Conservation (phyloP, 2,329 filamentous ascomycete species). For the Beauveria varroae region DNA sequence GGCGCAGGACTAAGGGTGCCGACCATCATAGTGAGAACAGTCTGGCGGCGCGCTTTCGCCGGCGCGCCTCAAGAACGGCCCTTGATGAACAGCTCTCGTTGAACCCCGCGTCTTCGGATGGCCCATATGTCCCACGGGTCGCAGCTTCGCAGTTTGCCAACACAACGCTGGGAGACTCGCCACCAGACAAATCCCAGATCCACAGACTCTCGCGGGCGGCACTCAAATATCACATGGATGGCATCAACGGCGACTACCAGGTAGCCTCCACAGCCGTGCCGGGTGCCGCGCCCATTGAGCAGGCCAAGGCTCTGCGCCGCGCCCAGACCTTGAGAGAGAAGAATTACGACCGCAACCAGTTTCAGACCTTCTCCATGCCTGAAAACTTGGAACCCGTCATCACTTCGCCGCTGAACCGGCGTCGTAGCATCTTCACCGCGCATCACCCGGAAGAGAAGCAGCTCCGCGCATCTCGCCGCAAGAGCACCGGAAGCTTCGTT, state of each 20-base stretch:
- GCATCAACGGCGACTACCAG: constrained; percentile 17
- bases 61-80: constrained; percentile 3
- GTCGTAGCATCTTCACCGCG: constrained; percentile 1
- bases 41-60: constrained; percentile 1
- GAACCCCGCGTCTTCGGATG: background rate
- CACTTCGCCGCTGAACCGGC: background rate
- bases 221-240: constrained; percentile 33
- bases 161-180: constrained; percentile 41
- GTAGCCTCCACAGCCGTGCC: constrained; percentile 18
- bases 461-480: constrained; percentile 21
- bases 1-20: background rate
- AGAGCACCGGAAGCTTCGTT: constrained; percentile 30
- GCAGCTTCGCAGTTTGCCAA: constrained; percentile 48
- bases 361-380: constrained; percentile 27
- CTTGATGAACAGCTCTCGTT: background rate
- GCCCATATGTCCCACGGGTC: constrained; percentile 41
- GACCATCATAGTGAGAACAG: constrained; percentile 7
- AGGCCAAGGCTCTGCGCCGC: constrained; percentile 28
- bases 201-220: constrained; percentile 38
- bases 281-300: constrained; percentile 25
- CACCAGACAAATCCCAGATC: constrained; percentile 28
- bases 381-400: background rate
- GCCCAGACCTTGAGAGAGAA: constrained; percentile 31
- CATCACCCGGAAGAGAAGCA: constrained; percentile 12
- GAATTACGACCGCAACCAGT: constrained; percentile 35